Evolutionary conservation across 1,284 basidiomycete genomes (phyloP).

Genomic region (Earliella scabrosa): DNA sequence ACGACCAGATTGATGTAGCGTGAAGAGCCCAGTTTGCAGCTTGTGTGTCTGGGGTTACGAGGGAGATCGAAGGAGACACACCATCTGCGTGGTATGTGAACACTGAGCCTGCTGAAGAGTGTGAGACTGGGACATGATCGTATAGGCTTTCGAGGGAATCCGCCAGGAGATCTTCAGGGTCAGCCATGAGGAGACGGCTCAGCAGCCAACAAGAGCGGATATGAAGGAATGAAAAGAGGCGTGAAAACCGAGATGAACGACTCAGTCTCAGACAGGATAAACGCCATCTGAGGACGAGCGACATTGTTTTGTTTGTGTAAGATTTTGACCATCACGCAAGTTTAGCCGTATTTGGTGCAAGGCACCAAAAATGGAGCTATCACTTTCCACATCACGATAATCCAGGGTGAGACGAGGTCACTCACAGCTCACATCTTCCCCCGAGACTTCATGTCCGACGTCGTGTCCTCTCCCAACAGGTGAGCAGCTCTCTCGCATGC

Average conservation of each 20-base stretch:
- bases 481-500: not conserved
- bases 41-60: slow-evolving; percentile 66
- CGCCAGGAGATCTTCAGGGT: slow-evolving; percentile 68
- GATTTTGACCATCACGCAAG: not conserved
- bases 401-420: not conserved
- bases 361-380: slow-evolving; percentile 4
- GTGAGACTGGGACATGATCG: slow-evolving; percentile 60
- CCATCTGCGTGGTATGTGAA: slow-evolving; percentile 31
- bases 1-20: slow-evolving; percentile 74
- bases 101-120: slow-evolving; percentile 54
- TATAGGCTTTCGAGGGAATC: slow-evolving; percentile 65
- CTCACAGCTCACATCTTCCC: not conserved
- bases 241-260: not conserved
- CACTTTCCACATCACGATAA: slow-evolving; percentile 9
- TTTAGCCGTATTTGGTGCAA: not conserved
- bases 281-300: no score
- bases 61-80: slow-evolving; percentile 32
- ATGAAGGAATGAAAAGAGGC: not conserved
- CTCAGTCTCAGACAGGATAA: no score
- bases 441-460: slow-evolving; percentile 18
- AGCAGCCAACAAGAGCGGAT: not conserved
- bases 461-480: slow-evolving; percentile 21
- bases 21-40: slow-evolving; percentile 74
- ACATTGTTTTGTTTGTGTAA: slow-evolving; percentile 11
- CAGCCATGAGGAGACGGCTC: slow-evolving; percentile 23